Conservation (phyloP, 1,284 basidiomycete genomes). For the Taiwanofungus camphoratus region DNA sequence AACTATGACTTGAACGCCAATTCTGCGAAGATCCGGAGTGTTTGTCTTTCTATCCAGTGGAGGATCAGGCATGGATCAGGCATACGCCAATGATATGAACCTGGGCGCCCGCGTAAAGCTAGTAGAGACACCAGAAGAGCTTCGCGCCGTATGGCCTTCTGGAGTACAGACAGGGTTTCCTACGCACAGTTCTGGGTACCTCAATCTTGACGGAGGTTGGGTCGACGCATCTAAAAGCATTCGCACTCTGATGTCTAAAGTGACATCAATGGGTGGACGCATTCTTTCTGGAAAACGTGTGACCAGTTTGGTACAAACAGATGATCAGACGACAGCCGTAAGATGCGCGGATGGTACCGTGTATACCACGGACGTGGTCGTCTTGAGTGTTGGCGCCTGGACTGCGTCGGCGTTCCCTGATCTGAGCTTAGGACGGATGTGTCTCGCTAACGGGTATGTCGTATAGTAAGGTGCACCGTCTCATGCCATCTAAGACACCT, state of each 20-base stretch:
- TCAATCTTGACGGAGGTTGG: conserved; percentile 83
- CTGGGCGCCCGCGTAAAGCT: conserved; percentile 43
- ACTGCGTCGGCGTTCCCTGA: conserved; percentile 72
- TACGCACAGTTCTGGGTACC: conserved; percentile 42
- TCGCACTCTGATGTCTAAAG: conserved; percentile 48
- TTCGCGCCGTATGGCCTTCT: conserved; percentile 40
- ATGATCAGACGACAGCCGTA: conserved; percentile 54
- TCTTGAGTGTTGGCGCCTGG: conserved; percentile 79
- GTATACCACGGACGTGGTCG: conserved; percentile 49
- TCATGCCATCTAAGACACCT: background rate
- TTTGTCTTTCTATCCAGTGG: conserved; percentile 38
- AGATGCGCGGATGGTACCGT: conserved; percentile 52
- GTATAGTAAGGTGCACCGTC: background rate
- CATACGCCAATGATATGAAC: conserved; percentile 53
- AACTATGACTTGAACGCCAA: too few species aligned
- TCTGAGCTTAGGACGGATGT: conserved; percentile 40
- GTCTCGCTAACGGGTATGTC: conserved; percentile 65
- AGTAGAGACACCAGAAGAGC: conserved; percentile 33
- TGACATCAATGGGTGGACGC: conserved; percentile 54
- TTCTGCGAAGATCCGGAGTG: conserved; percentile 53
- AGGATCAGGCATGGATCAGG: conserved; percentile 35
- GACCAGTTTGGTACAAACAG: conserved; percentile 34
- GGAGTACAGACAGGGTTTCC: conserved; percentile 30
- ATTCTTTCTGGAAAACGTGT: conserved; percentile 56
- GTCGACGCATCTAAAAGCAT: conserved; percentile 71